A percentile compares a stretch with the other conserved stretches of the same genome.
Evolutionary conservation across 768 basidiomycete species (phyloP).

Genomic region (Paxillus ammoniavirescens): DNA sequence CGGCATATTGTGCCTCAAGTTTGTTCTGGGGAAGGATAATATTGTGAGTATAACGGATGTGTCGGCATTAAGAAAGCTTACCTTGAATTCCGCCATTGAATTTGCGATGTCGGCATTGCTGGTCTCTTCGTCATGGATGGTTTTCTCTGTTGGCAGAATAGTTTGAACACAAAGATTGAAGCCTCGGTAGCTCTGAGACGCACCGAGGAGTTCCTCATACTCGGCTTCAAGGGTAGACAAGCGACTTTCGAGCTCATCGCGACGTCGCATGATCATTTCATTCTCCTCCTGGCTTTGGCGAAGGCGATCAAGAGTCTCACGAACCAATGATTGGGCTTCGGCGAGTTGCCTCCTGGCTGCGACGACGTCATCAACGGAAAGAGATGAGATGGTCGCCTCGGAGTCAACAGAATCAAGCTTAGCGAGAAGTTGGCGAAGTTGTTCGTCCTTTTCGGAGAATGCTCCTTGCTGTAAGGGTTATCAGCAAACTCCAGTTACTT

Average conservation of each 20-base stretch:
- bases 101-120: slow-evolving; percentile 81
- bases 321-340: slow-evolving; percentile 81
- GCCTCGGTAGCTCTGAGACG: slow-evolving; percentile 23
- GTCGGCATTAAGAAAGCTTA: slow-evolving; percentile 14
- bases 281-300: slow-evolving; percentile 91
- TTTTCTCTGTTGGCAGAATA: slow-evolving; percentile 65
- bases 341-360: slow-evolving; percentile 84
- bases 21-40: slow-evolving; percentile 59
- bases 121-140: slow-evolving; percentile 84
- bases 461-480: slow-evolving; percentile 67
- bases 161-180: slow-evolving; percentile 3
- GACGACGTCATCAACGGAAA: slow-evolving; percentile 76
- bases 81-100: slow-evolving; percentile 91
- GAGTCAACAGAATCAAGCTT: slow-evolving; percentile 84
- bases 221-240: slow-evolving; percentile 83
- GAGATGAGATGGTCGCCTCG: slow-evolving; percentile 46
- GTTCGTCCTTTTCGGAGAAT: slow-evolving; percentile 94
- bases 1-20: slow-evolving; percentile 89
- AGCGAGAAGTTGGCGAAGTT: slow-evolving; percentile 77
- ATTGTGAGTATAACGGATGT: not conserved
- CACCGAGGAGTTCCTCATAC: slow-evolving; percentile 95
- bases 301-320: slow-evolving; percentile 88
- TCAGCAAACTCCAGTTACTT: slow-evolving; percentile 3
- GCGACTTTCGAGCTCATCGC: slow-evolving; percentile 85
- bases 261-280: slow-evolving; percentile 75